Evolutionary conservation across 495 filamentous ascomycete genomes (phyloP).

Genomic region (Aspergillus sparsus): DNA sequence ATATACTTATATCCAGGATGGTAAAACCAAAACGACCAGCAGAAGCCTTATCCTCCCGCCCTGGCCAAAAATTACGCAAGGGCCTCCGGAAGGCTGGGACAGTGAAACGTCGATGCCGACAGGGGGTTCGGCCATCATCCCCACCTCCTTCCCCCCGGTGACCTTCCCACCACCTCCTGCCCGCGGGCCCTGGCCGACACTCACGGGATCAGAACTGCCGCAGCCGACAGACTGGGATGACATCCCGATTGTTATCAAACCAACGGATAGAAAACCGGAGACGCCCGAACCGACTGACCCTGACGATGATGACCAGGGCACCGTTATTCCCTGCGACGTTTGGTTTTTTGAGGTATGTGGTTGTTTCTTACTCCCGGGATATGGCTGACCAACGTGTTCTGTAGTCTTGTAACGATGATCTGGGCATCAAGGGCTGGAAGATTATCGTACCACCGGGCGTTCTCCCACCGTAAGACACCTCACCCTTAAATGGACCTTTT

Average conservation of each 20-base stretch:
- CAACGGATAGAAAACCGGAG: neutral
- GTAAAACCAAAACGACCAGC: neutral
- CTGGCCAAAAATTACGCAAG: neutral
- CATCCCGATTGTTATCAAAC: neutral
- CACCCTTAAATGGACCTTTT: neutral
- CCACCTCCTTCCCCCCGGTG: neutral
- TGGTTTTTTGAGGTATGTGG: constrained; percentile 8
- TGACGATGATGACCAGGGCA: constrained; percentile 5
- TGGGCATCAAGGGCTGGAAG: neutral
- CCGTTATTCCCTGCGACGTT: neutral
- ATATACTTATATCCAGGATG: neutral
- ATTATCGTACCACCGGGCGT: constrained; percentile 4
- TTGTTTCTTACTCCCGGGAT: neutral
- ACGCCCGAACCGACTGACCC: constrained; percentile 1
- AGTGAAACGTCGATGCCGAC: neutral
- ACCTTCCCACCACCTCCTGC: neutral
- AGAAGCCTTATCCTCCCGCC: neutral
- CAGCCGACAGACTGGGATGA: neutral
- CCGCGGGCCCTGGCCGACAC: neutral
- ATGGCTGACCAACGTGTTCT: neutral
- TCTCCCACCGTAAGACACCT: constrained; percentile 3
- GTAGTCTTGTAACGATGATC: neutral
- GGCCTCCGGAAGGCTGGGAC: neutral
- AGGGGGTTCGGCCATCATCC: neutral
- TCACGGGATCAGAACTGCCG: neutral